Percentiles rank a stretch among this genome's conserved stretches.
phyloP scores from a whole-genome alignment of 1,139 yeast species.

The Geotrichum restrictum region DNA sequence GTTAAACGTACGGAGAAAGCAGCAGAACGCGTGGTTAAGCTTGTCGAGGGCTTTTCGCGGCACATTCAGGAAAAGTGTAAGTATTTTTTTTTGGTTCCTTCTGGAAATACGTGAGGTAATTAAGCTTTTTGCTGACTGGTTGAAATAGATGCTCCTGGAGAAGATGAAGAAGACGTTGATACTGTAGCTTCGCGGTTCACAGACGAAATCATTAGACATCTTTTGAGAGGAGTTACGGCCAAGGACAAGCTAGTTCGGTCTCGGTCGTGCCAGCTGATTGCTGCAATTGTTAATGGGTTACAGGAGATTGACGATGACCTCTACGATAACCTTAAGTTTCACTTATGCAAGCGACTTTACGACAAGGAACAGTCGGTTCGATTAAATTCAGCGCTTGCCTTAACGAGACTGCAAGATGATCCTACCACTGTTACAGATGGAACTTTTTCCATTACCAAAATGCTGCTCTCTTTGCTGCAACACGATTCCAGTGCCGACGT shows the following conservation, averaged over 20 bases:
- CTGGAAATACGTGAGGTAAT: conserved; percentile 31
- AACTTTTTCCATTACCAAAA: conserved; percentile 38
- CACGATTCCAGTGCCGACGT: conserved; percentile 73
- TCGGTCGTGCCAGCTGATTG: conserved; percentile 74
- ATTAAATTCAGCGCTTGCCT: conserved; percentile 74
- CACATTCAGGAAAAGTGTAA: conserved; percentile 43
- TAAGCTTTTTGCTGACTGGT: conserved; percentile 27
- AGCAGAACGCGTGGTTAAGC: conserved; percentile 75
- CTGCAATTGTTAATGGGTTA: conserved; percentile 65
- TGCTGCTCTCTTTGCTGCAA: conserved; percentile 55
- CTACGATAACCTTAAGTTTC: conserved; percentile 58
- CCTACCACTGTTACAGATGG: conserved; percentile 46
- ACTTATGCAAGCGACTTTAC: conserved; percentile 58
- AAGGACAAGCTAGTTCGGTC: conserved; percentile 73
- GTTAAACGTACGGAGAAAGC: conserved; percentile 65
- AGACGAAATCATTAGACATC: conserved; percentile 58
- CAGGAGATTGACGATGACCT: conserved; percentile 75
- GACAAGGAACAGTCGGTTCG: conserved; percentile 81
- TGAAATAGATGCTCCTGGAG: conserved; percentile 34
- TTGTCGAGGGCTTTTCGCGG: conserved; percentile 63
- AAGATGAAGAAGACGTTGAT: conserved; percentile 43
- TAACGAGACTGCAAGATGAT: conserved; percentile 66
- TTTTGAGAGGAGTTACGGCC: conserved; percentile 73
- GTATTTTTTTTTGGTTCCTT: conserved; percentile 30
- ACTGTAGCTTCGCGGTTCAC: conserved; percentile 46